Evolutionary conservation across 2,329 filamentous ascomycete species (phyloP).

Genomic region (Arthrobotrys iridis): DNA sequence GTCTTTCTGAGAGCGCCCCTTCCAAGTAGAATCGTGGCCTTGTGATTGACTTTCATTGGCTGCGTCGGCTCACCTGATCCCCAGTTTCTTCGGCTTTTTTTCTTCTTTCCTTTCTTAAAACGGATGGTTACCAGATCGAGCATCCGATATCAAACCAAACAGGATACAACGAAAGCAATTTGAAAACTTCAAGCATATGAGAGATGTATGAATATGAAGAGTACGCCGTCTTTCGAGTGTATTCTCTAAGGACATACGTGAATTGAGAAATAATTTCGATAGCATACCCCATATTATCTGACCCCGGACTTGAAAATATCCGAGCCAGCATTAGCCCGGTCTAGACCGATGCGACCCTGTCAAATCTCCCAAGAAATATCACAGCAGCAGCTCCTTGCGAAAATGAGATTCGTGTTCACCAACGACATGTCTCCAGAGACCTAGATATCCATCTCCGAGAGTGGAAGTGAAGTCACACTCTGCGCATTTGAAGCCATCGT

Average conservation of each 20-base stretch:
- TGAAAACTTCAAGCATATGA: too few species aligned
- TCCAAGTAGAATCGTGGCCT: slow-evolving; percentile 15
- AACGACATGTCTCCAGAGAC: slow-evolving; percentile 31
- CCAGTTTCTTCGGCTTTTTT: too few species aligned
- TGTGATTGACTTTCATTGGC: slow-evolving; percentile 8
- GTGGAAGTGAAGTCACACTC: slow-evolving; percentile 7
- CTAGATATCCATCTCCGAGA: slow-evolving; percentile 26
- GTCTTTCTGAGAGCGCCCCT: neutral
- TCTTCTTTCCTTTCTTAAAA: too few species aligned
- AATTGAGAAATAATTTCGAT: too few species aligned
- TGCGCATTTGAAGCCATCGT: slow-evolving; percentile 23
- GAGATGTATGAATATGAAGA: too few species aligned
- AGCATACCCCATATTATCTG: neutral
- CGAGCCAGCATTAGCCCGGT: too few species aligned
- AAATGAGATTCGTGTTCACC: slow-evolving; percentile 26
- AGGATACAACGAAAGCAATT: neutral
- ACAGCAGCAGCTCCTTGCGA: slow-evolving; percentile 16
- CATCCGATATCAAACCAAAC: neutral
- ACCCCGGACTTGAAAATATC: too few species aligned
- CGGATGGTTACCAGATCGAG: slow-evolving; percentile 17
- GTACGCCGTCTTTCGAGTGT: too few species aligned
- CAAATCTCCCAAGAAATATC: too few species aligned
- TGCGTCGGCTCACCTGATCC: slow-evolving; percentile 15
- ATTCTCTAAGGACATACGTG: too few species aligned
- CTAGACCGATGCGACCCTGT: too few species aligned